Evolutionary conservation across 345 rosid genomes (phyloP).

Genomic region (Corchorus olitorius): DNA sequence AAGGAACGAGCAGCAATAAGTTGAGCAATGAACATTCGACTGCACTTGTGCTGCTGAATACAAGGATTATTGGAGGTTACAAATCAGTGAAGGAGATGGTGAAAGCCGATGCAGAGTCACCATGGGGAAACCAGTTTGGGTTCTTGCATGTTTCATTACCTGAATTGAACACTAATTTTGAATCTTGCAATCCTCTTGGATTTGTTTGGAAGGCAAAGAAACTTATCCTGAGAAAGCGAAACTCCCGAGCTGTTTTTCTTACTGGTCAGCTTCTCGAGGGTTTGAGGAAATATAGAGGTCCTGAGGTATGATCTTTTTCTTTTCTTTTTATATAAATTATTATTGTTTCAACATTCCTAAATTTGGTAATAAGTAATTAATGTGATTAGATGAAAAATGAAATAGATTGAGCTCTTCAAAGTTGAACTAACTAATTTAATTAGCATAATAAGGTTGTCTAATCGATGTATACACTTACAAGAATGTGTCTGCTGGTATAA

Average conservation of each 20-base stretch:
- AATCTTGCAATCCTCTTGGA: conserved; percentile 32
- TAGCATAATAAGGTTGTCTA: no score
- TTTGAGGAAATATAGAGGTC: conserved; percentile 39
- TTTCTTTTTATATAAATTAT: not conserved
- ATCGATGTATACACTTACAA: no score
- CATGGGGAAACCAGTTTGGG: conserved; percentile 54
- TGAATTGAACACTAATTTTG: not conserved
- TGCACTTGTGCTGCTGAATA: conserved; percentile 53
- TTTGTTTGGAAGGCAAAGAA: conserved; percentile 37
- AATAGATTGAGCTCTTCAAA: not conserved
- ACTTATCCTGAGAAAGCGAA: conserved; percentile 36
- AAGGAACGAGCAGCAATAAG: conserved; percentile 19
- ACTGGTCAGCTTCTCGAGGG: conserved; percentile 39
- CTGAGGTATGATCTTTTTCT: conserved; percentile 35
- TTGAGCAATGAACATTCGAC: conserved; percentile 31
- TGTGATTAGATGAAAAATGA: not conserved
- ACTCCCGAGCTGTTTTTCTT: conserved; percentile 39
- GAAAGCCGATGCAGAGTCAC: conserved; percentile 37
- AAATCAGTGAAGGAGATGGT: conserved; percentile 52
- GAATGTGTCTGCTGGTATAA: no score
- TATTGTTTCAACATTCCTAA: not conserved
- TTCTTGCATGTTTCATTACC: conserved; percentile 46
- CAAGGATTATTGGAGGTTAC: conserved; percentile 44
- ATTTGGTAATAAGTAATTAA: not conserved
- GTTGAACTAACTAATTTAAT: no score